Conservation (phyloP, 108 stramenopile genomes). For the Skeletonema menzelii region DNA sequence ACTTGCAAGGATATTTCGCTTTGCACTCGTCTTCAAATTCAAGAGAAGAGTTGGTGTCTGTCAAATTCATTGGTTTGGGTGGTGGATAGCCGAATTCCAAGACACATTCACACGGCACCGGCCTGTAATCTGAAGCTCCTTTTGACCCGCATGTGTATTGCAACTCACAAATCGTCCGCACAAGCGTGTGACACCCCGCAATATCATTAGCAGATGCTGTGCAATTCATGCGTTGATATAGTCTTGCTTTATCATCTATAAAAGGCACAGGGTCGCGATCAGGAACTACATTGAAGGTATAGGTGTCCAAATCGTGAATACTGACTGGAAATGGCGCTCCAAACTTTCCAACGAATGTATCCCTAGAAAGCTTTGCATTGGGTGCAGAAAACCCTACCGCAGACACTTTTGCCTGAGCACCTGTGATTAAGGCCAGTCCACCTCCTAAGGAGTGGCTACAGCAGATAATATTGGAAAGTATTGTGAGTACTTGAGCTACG, state of each 20-base stretch:
- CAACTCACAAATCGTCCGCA: constrained; percentile 67
- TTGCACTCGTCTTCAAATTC: background rate
- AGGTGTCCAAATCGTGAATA: constrained; percentile 27
- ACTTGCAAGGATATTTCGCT: constrained; percentile 1
- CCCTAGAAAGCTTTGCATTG: constrained; percentile 48
- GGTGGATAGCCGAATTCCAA: constrained; percentile 32
- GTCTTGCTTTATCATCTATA: constrained; percentile 43
- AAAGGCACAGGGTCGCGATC: constrained; percentile 39
- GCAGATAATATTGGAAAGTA: background rate
- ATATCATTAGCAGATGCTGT: constrained; percentile 45
- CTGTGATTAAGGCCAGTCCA: constrained; percentile 49
- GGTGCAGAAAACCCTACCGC: constrained; percentile 43
- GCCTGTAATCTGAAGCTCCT: constrained; percentile 5
- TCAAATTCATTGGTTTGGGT: background rate
- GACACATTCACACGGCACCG: constrained; percentile 67
- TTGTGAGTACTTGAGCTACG: too few species aligned
- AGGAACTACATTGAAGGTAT: constrained; percentile 51
- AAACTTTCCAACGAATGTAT: constrained; percentile 19
- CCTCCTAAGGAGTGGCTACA: constrained; percentile 38
- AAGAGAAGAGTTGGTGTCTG: background rate
- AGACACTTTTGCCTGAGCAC: constrained; percentile 32
- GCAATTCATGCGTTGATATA: constrained; percentile 72
- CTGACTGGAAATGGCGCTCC: constrained; percentile 9
- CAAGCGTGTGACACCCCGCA: constrained; percentile 56
- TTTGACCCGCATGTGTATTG: constrained; percentile 63